These are phyloP conservation scores for Gracilaria domingensis DNA, from an alignment of 23 red algal genomes.

Conservation along the genomic window DNA sequence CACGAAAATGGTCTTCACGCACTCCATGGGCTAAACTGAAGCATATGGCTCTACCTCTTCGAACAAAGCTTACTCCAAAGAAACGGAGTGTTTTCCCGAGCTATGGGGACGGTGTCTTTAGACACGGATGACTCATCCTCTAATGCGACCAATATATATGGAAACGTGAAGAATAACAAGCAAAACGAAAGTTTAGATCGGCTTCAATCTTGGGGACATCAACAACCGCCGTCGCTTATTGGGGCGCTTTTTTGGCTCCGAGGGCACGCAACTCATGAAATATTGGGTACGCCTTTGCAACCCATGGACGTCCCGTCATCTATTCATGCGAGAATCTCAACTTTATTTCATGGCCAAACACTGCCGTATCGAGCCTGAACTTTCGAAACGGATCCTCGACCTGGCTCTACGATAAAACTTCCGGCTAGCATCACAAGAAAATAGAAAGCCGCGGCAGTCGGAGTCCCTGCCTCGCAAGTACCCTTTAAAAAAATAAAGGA, in stretches of 20 bases:
- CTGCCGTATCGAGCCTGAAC: neutral
- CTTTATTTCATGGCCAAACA: slow-evolving; percentile 20
- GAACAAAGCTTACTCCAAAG: slow-evolving; percentile 1
- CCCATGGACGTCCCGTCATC: slow-evolving; percentile 8
- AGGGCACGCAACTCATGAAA: neutral
- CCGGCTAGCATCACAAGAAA: neutral
- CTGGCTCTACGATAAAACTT: neutral
- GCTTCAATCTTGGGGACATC: neutral
- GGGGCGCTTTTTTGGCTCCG: slow-evolving; percentile 11
- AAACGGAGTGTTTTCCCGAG: neutral
- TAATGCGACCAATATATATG: neutral
- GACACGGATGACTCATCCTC: slow-evolving; percentile 8
- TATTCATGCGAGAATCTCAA: neutral
- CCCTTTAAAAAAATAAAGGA: neutral
- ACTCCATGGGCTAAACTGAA: neutral
- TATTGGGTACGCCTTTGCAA: slow-evolving; percentile 2
- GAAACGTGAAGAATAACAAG: neutral
- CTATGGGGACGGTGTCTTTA: neutral
- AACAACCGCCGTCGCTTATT: slow-evolving; percentile 11
- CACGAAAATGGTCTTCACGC: neutral
- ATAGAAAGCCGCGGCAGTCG: neutral
- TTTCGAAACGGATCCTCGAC: slow-evolving; percentile 11
- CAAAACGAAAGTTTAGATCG: neutral
- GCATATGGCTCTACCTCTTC: slow-evolving; percentile 5
- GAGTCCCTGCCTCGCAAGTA: neutral